Evolutionary conservation across 208 protist genomes (phyloP), one percentile per base, ranked within the genome.

Genomic region (Trypanosoma cruzi): DNA sequence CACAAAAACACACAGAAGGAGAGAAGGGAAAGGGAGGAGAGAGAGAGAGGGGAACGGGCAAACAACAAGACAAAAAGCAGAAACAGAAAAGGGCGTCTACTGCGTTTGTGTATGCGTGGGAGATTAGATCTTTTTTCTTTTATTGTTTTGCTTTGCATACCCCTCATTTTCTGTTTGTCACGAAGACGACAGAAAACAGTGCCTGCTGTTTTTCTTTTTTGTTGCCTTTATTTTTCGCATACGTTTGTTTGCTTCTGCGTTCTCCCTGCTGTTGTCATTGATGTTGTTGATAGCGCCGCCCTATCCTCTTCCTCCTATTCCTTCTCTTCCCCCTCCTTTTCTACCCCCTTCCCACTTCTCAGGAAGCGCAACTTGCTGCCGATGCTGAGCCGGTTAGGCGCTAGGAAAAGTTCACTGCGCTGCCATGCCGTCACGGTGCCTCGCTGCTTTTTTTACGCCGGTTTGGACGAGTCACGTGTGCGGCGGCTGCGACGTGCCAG

Each of bases 401-500:
- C 53, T 14, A 26, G 32, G 44, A 36, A 13, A 50, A 55, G 18
- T 32, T 46, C 11, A 20, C 14, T 16, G 10, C 29, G 40, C 48
- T 18, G 26, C 29, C 1, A 0, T 59, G 11, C 29, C 8, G 16
- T 58, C 4, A 1, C 18, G 32, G n/a, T 32, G 16, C 20, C 50
- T n/a, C 46, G 57, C 26, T 81, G 89, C 14, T 49, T 11, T 63
- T 95, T 95, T 58, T 88, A 89, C 71, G 60, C 84, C 4, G 87
- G 90, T 24, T 73, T 92, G 8, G 90, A 95, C 57, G 85, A 90
- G 18, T 82, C 70, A 10, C 85, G 85, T 42, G 76, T 93, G 31
- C 73, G 75, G 20, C 85, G 87, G 1, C 65, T 93, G 24, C 76
- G 85, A 10, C 75, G 79, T 24, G 84, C 83, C 24, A 80, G 79